A percentile compares a stretch with the other conserved stretches of the same genome.
These are phyloP conservation scores for Camptophora hylomeconis DNA, from an alignment of 2,329 filamentous ascomycete species.

Conservation along the genomic window DNA sequence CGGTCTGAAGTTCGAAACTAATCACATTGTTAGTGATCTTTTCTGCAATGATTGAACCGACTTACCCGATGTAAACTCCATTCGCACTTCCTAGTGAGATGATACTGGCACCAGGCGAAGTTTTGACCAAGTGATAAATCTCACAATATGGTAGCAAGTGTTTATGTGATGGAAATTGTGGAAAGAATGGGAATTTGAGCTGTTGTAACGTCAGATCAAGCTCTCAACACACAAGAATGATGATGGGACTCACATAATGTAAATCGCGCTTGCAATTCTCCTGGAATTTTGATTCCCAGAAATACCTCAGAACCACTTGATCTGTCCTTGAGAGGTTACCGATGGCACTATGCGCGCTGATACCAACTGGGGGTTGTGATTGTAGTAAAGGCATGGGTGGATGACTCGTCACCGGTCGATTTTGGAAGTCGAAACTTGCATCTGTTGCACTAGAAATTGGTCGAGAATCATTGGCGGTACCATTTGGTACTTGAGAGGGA, in stretches of 20 bases:
- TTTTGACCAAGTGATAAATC: slow-evolving; percentile 17
- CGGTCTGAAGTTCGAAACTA: slow-evolving; percentile 16
- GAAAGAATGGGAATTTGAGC: slow-evolving; percentile 17
- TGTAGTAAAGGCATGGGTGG: slow-evolving; percentile 9
- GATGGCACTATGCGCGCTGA: too few species aligned
- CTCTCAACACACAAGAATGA: neutral
- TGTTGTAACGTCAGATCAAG: slow-evolving; percentile 1
- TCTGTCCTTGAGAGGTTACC: slow-evolving; percentile 15
- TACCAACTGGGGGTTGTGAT: too few species aligned
- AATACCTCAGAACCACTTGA: slow-evolving; percentile 16
- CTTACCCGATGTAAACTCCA: slow-evolving; percentile 17
- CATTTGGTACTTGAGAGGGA: too few species aligned
- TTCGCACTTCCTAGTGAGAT: slow-evolving; percentile 14
- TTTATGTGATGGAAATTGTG: slow-evolving; percentile 10
- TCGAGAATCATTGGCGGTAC: slow-evolving; percentile 7
- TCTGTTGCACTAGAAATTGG: slow-evolving; percentile 13
- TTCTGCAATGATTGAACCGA: neutral
- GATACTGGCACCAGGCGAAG: slow-evolving; percentile 15
- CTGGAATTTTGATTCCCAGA: slow-evolving; percentile 16
- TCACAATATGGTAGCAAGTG: slow-evolving; percentile 17
- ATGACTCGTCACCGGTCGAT: slow-evolving; percentile 10
- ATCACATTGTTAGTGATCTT: neutral
- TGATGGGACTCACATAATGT: slow-evolving; percentile 12
- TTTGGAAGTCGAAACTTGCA: slow-evolving; percentile 15
- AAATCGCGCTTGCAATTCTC: slow-evolving; percentile 16